A percentile compares a stretch with the other conserved stretches of the same genome.
These are phyloP conservation scores for Hortaea werneckii DNA, from an alignment of 2,329 filamentous ascomycete species.

Conservation along the genomic window DNA sequence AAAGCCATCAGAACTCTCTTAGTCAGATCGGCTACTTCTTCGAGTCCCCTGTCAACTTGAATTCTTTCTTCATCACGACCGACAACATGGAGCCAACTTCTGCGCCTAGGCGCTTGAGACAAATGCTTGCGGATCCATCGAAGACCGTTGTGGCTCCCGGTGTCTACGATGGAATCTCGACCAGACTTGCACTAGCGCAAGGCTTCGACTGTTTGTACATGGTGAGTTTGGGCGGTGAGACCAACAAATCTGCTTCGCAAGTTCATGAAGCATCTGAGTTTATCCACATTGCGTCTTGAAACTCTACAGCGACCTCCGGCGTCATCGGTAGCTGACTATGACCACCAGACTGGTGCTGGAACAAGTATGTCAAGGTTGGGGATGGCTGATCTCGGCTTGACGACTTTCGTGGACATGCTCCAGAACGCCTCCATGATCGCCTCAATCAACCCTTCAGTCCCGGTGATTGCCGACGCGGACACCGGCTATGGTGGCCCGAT, in stretches of 20 bases:
- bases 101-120: constrained; percentile 17
- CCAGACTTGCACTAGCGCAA: constrained; percentile 51
- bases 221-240: constrained; percentile 33
- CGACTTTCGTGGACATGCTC: constrained; percentile 53
- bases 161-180: constrained; percentile 59
- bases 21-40: too few relatives aligned
- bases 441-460: constrained; percentile 43
- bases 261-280: background rate
- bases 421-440: constrained; percentile 56
- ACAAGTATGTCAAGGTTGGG: constrained; percentile 52
- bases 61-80: constrained; percentile 9
- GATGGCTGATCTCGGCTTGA: constrained; percentile 53
- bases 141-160: constrained; percentile 48
- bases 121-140: constrained; percentile 22
- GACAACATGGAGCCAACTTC: constrained; percentile 11
- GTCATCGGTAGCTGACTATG: too few relatives aligned
- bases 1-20: too few relatives aligned
- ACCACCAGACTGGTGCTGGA: constrained; percentile 48
- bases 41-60: too few relatives aligned
- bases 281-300: too few relatives aligned
- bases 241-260: background rate
- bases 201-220: constrained; percentile 59
- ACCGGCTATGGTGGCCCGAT: constrained; percentile 45
- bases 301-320: too few relatives aligned
- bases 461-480: constrained; percentile 53